Evolutionary conservation across 441 rosid genomes (phyloP).

Genomic region (Syzygium malaccense): DNA sequence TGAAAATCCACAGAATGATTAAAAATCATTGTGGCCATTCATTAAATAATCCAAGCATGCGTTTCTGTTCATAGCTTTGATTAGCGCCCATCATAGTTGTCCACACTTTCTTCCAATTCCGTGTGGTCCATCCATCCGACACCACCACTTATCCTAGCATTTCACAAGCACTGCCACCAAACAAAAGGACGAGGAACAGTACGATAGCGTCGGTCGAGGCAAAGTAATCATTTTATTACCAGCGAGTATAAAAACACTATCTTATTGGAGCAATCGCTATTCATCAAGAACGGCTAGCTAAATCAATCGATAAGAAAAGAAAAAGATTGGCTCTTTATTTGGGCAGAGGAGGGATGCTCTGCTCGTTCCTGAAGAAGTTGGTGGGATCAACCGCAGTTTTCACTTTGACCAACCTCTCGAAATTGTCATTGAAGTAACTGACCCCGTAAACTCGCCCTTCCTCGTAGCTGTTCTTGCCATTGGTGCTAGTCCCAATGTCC

Average conservation of each 20-base stretch:
- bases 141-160: neutral
- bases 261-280: neutral
- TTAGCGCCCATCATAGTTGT: neutral
- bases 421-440: constrained; percentile 2
- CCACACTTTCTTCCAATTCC: neutral
- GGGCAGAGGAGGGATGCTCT: constrained; percentile 2
- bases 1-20: no score
- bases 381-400: constrained; percentile 5
- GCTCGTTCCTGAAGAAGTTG: constrained; percentile 11
- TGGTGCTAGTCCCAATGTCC: constrained; percentile 1
- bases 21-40: no score
- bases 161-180: neutral
- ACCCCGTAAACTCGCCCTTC: neutral
- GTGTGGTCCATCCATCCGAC: neutral
- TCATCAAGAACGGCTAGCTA: neutral
- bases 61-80: neutral
- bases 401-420: neutral
- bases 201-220: neutral
- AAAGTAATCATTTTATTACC: neutral
- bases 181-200: neutral
- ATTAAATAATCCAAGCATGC: neutral
- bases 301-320: neutral
- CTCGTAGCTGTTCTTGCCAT: constrained; percentile 4
- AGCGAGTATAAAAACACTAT: neutral
- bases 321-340: neutral